These are phyloP conservation scores for Raffaelea albimanens DNA, from an alignment of 2,329 filamentous ascomycete genomes.

Conservation along the genomic window DNA sequence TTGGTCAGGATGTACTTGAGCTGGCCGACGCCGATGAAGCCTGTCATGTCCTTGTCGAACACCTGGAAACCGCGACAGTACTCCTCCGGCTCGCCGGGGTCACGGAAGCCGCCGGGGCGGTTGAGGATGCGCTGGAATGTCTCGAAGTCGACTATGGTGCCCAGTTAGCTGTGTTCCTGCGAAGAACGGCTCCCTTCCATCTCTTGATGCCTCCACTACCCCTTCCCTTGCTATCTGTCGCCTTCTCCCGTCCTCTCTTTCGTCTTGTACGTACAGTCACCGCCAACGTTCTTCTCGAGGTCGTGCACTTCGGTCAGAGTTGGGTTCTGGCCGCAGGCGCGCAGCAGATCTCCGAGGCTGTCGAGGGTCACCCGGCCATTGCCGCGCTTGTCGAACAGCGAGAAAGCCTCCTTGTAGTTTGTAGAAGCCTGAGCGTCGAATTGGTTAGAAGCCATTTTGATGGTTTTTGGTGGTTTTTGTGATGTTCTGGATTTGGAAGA, in stretches of 20 bases:
- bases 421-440: slow-evolving; percentile 60
- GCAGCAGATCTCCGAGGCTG: slow-evolving; percentile 83
- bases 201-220: not conserved
- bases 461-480: not conserved
- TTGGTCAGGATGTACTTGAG: slow-evolving; percentile 97
- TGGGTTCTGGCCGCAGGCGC: slow-evolving; percentile 96
- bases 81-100: slow-evolving; percentile 93
- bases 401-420: slow-evolving; percentile 99
- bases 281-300: slow-evolving; percentile 79
- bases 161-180: slow-evolving; percentile 8
- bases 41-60: slow-evolving; percentile 98
- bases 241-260: not conserved
- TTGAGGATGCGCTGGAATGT: slow-evolving; percentile 95
- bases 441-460: slow-evolving; percentile 41
- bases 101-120: slow-evolving; percentile 94
- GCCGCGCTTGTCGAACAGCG: slow-evolving; percentile 98
- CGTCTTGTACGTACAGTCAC: slow-evolving; percentile 67
- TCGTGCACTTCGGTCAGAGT: slow-evolving; percentile 88
- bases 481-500: not conserved
- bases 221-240: not conserved
- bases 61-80: slow-evolving; percentile 99
- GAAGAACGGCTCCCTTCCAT: not conserved
- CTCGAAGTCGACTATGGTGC: slow-evolving; percentile 85
- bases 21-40: slow-evolving; percentile 95
- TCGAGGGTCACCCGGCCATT: slow-evolving; percentile 84